These are phyloP conservation scores for Lunasporangiospora selenospora DNA, from an alignment of 192 early-diverging fungal genomes.

Conservation along the genomic window DNA sequence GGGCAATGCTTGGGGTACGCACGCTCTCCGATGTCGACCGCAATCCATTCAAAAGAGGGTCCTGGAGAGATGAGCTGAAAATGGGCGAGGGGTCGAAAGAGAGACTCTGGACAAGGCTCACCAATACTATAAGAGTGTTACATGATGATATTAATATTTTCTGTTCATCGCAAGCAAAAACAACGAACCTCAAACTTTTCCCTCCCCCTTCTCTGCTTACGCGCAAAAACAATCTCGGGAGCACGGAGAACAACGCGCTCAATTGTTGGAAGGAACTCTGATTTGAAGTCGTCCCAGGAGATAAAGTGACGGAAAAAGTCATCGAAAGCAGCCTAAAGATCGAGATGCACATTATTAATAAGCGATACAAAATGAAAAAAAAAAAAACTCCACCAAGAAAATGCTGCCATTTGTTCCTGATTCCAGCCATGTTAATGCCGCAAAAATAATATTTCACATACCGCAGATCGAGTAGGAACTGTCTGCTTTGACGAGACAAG, in stretches of 20 bases:
- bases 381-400: too few relatives aligned
- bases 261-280: conserved; percentile 66
- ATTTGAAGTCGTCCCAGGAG: conserved; percentile 57
- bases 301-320: conserved; percentile 67
- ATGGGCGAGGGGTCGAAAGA: conserved; percentile 66
- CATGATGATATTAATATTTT: too few relatives aligned
- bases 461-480: conserved; percentile 51
- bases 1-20: conserved; percentile 58
- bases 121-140: conserved; percentile 63
- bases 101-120: conserved; percentile 55
- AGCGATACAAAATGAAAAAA: conserved; percentile 29
- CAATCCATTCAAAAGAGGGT: conserved; percentile 68
- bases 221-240: conserved; percentile 78
- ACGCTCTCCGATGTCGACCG: conserved; percentile 69
- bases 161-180: too few relatives aligned
- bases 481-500: conserved; percentile 60
- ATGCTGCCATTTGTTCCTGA: too few relatives aligned
- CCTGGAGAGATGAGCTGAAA: conserved; percentile 69
- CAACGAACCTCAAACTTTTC: too few relatives aligned
- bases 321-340: conserved; percentile 56
- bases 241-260: conserved; percentile 84
- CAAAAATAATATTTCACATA: too few relatives aligned
- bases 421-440: too few relatives aligned
- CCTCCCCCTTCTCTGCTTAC: too few relatives aligned
- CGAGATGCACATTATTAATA: too few relatives aligned